Base-by-base conservation (phyloP, 164 flowering plant species). In the Dillenia turbinata region DNA sequence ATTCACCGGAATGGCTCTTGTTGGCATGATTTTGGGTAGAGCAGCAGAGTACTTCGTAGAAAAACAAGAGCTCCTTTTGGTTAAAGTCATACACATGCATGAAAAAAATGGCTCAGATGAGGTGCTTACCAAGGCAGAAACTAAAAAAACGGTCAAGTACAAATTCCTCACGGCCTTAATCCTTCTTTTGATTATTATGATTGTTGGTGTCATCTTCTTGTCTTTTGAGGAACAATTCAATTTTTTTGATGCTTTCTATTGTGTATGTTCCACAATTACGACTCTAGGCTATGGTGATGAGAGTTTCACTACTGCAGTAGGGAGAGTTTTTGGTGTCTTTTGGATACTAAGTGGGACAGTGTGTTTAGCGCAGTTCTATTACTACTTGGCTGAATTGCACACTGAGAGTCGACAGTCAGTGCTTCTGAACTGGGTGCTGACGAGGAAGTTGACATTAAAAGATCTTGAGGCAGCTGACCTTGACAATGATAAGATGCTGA, bases 381-480 rank as follows among this genome's bases (percentile, higher is more conserved):
- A 86, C n/a, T 86, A 84, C 78, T 66, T 88, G 44, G 83, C 91
- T 49, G 92, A 92, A 62, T 49, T 88, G 0, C 67, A 60, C 51
- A 75, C 89, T 0, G 91, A 89, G 57, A 63, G 54, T 1, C 80
- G 86, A 61, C 88, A 80, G 47, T 73, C 57, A 15, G 57, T 72
- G 9, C 51, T 89, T 33, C 77, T 76, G 52, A 77, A 82, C n/a
- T 83, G 86, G 89, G 89, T 88, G 68, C 82, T 92, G 54, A 59
- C 74, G 0, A 65, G 87, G 52, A 75, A 49, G 51, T 10, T 83
- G 72, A 85, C 89, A 9, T 1, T 0, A 46, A 43, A 69, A 0
- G 98, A 89, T 77, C 83, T 92, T 44, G 95, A 92, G 77, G 88
- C 74, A 45, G 98, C 96, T 8, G 98, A 89, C 76, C 69, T 92